Percentiles rank a stretch among this genome's conserved stretches.
Conservation (phyloP, 2,329 filamentous ascomycete genomes). For the Neurospora crassa region DNA sequence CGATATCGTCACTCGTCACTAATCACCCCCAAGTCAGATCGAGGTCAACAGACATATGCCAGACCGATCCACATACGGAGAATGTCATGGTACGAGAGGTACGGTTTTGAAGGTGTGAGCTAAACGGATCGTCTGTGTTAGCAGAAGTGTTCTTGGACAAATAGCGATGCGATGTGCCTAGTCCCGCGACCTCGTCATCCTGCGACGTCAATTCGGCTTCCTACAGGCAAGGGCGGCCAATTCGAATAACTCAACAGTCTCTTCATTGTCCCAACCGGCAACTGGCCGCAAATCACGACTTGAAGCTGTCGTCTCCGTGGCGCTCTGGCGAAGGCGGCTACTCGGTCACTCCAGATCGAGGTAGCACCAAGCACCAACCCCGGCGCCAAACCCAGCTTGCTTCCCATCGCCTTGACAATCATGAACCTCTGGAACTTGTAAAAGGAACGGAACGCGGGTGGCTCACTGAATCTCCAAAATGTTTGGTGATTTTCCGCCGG, state of each 20-base stretch:
- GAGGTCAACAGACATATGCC: not conserved
- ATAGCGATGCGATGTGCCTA: not conserved
- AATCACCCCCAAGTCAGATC: not conserved
- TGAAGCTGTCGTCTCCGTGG: not conserved
- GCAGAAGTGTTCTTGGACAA: not conserved
- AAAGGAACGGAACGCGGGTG: conserved; percentile 1
- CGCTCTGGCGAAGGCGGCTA: not conserved
- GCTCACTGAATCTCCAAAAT: conserved; percentile 19
- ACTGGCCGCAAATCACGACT: not conserved
- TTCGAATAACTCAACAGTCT: not conserved
- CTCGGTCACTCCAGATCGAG: not conserved
- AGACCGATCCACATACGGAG: conserved; percentile 17
- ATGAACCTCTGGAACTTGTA: not conserved
- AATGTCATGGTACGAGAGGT: conserved; percentile 10
- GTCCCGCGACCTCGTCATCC: not conserved
- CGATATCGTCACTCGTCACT: conserved; percentile 87
- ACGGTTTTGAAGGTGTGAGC: not conserved
- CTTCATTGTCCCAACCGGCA: not conserved
- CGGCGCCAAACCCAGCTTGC: not conserved
- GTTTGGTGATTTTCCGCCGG: conserved; percentile 16
- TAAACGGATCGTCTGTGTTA: not conserved
- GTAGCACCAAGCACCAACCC: not conserved
- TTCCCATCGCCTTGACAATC: not conserved
- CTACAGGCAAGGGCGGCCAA: not conserved
- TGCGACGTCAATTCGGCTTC: not conserved